Evolutionary conservation across 2,329 filamentous ascomycete genomes (phyloP).

Genomic region (Fusarium sp.): DNA sequence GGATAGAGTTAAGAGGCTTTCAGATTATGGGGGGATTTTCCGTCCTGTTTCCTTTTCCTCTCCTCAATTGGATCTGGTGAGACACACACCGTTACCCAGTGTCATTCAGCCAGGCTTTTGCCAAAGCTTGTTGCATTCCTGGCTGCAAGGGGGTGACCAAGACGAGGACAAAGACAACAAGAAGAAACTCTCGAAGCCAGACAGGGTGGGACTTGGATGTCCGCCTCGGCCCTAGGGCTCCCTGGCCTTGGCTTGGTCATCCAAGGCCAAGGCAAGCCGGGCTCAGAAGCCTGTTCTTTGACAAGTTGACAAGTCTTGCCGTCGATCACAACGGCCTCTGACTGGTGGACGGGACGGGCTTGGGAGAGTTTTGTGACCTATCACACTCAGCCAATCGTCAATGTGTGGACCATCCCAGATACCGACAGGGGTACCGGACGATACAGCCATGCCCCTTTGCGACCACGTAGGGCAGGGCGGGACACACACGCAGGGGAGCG

Average conservation of each 20-base stretch:
- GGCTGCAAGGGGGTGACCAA: constrained; percentile 15
- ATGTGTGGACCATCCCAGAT: constrained; percentile 8
- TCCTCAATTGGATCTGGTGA: constrained; percentile 3
- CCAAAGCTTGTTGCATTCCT: constrained; percentile 31
- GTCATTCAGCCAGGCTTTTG: constrained; percentile 1
- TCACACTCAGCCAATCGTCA: constrained; percentile 14
- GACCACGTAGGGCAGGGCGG: constrained; percentile 25
- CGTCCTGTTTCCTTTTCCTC: constrained; percentile 4
- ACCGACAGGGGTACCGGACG: background rate
- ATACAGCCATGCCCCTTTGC: constrained; percentile 1
- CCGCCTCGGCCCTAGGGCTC: constrained; percentile 1
- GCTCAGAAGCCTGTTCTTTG: constrained; percentile 7
- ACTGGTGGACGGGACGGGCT: constrained; percentile 11
- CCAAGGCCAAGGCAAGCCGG: background rate
- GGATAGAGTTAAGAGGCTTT: constrained; percentile 15
- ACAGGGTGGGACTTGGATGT: background rate
- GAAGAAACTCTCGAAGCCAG: background rate
- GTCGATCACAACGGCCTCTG: constrained; percentile 8
- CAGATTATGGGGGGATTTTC: constrained; percentile 2
- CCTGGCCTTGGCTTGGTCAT: constrained; percentile 1
- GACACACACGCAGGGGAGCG: background rate
- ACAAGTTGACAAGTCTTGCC: constrained; percentile 16
- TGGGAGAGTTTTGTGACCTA: constrained; percentile 18
- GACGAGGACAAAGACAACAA: constrained; percentile 22
- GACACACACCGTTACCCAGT: constrained; percentile 5